Percentiles rank a stretch among this genome's conserved stretches.
Conservation (phyloP, 2,329 filamentous ascomycete species). For the Claviceps cyperi region DNA sequence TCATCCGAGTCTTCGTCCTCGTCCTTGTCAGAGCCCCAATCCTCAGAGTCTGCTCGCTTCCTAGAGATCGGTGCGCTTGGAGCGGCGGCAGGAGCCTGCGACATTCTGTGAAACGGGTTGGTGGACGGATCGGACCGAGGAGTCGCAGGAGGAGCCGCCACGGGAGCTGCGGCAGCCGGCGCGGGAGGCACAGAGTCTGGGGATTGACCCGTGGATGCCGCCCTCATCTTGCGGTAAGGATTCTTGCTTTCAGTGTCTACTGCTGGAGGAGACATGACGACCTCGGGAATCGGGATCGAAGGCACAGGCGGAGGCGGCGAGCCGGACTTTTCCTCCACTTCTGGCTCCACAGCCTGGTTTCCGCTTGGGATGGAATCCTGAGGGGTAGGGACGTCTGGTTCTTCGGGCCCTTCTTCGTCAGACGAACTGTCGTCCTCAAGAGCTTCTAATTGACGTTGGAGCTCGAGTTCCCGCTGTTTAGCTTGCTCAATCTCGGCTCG, state of each 20-base stretch:
- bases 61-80: constrained; percentile 38
- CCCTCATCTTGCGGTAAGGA: constrained; percentile 85
- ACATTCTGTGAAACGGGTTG: constrained; percentile 88
- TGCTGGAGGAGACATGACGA: constrained; percentile 33
- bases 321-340: constrained; percentile 36
- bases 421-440: constrained; percentile 60
- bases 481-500: constrained; percentile 87
- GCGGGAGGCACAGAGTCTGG: constrained; percentile 22
- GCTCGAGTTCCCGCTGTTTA: constrained; percentile 75
- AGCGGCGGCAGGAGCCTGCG: constrained; percentile 38
- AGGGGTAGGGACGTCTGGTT: constrained; percentile 37
- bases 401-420: constrained; percentile 62
- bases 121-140: constrained; percentile 52
- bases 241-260: constrained; percentile 74
- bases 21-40: constrained; percentile 66
- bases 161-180: constrained; percentile 16
- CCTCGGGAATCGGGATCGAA: constrained; percentile 25
- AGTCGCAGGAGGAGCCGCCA: constrained; percentile 19
- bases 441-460: constrained; percentile 72
- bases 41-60: constrained; percentile 47
- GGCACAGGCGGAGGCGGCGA: constrained; percentile 28
- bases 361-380: constrained; percentile 39
- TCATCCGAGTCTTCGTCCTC: constrained; percentile 59
- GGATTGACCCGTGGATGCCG: constrained; percentile 41
- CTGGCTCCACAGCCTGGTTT: constrained; percentile 38